These are phyloP conservation scores for Xylariaceae sp. DNA, from an alignment of 2,329 filamentous ascomycete species.

Conservation along the genomic window DNA sequence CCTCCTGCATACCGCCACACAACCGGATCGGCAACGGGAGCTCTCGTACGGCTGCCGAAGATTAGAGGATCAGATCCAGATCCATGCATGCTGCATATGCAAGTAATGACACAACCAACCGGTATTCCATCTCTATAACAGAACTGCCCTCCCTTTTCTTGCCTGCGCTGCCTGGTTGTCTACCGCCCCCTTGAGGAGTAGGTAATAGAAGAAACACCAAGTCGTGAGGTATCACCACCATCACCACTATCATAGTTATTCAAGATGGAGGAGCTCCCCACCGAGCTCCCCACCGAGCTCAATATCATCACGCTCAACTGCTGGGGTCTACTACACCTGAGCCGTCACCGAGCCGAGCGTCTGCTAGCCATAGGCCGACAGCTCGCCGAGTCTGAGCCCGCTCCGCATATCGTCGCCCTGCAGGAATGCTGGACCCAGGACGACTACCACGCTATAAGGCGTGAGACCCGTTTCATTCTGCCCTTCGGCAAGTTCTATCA, in stretches of 20 bases:
- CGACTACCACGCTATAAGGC: constrained; percentile 79
- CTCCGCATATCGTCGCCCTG: constrained; percentile 84
- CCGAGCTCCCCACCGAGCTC: constrained; percentile 58
- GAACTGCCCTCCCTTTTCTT: neutral
- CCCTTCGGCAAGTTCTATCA: constrained; percentile 94
- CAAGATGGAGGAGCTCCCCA: constrained; percentile 43
- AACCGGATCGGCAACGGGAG: neutral
- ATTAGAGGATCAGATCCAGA: neutral
- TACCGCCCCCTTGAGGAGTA: neutral
- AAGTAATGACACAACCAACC: neutral
- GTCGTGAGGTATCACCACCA: neutral
- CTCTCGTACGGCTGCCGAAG: neutral
- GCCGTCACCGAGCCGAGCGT: constrained; percentile 75
- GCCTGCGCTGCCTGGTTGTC: neutral
- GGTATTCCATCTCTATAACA: neutral
- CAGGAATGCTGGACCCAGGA: constrained; percentile 93
- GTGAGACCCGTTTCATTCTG: constrained; percentile 71
- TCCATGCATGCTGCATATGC: neutral
- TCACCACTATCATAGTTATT: neutral
- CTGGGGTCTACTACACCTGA: constrained; percentile 92
- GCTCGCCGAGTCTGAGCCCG: constrained; percentile 67
- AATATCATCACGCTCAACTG: constrained; percentile 90
- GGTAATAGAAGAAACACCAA: neutral
- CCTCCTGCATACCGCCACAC: too few species aligned
- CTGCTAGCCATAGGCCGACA: constrained; percentile 82